phyloP scores from a whole-genome alignment of 805 yeast species.

The Wickerhamiella kazuoi region DNA sequence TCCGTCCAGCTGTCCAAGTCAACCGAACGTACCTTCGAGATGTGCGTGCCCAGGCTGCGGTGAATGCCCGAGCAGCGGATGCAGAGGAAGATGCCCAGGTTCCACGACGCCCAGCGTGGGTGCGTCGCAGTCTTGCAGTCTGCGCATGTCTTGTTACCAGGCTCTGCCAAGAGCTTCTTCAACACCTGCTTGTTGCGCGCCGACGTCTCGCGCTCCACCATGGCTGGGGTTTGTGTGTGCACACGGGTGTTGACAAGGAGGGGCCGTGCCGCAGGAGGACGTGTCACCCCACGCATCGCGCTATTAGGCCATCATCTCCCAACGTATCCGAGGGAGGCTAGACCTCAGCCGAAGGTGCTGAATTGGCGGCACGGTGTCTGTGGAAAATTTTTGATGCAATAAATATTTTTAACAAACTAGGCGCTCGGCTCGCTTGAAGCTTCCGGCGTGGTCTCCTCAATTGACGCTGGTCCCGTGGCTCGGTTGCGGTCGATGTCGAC shows the following conservation, averaged over 20 bases:
- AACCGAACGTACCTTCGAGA: conserved; percentile 78
- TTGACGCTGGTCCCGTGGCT: too few relatives aligned
- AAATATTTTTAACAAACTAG: neutral
- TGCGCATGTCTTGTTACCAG: conserved; percentile 63
- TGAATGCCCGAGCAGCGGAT: conserved; percentile 89
- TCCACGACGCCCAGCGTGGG: conserved; percentile 98
- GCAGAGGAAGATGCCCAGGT: conserved; percentile 79
- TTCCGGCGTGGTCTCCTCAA: too few relatives aligned
- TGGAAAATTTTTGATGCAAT: too few relatives aligned
- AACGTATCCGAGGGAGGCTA: too few relatives aligned
- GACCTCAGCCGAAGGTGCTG: too few relatives aligned
- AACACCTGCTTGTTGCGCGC: conserved; percentile 54
- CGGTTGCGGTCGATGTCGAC: conserved; percentile 10
- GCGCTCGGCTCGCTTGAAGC: too few relatives aligned
- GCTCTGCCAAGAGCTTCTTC: conserved; percentile 57
- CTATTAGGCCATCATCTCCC: too few relatives aligned
- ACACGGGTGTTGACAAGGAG: too few relatives aligned
- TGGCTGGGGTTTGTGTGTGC: too few relatives aligned
- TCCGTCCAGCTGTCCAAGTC: conserved; percentile 96
- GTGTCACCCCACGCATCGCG: too few relatives aligned
- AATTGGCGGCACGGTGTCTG: too few relatives aligned
- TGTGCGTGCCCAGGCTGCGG: conserved; percentile 89
- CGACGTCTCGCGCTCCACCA: conserved; percentile 12
- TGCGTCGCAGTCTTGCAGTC: conserved; percentile 81
- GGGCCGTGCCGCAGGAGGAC: too few relatives aligned